Percentiles rank a stretch among this genome's conserved stretches.
Evolutionary conservation across 73 alveolate genomes (phyloP).

Genomic region (Loxodes magnus): DNA sequence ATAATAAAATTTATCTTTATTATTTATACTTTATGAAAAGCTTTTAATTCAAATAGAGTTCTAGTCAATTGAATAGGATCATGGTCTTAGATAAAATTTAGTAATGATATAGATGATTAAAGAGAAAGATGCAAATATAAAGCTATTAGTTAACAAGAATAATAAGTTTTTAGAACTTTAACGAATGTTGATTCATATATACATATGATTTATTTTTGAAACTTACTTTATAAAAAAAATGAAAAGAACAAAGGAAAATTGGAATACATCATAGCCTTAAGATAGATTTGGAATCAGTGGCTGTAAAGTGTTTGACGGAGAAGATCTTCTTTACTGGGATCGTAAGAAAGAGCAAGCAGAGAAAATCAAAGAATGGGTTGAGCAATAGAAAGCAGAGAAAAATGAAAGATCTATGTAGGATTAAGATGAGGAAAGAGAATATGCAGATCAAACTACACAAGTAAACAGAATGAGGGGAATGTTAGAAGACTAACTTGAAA

Average conservation of each 20-base stretch:
- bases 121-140: too few species aligned
- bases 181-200: too few species aligned
- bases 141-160: too few species aligned
- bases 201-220: too few species aligned
- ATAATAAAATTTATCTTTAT: too few species aligned
- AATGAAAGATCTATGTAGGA: neutral
- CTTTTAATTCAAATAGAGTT: too few species aligned
- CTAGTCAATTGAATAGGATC: too few species aligned
- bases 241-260: slow-evolving; percentile 10
- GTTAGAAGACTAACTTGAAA: slow-evolving; percentile 3
- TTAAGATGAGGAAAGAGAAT: slow-evolving; percentile 1
- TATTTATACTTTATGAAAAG: too few species aligned
- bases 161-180: too few species aligned
- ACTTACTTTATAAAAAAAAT: too few species aligned
- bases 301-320: slow-evolving; percentile 3
- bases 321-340: slow-evolving; percentile 8
- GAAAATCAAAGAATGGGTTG: slow-evolving; percentile 1
- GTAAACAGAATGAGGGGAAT: slow-evolving; percentile 2
- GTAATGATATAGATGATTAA: too few species aligned
- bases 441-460: slow-evolving; percentile 4
- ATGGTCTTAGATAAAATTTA: too few species aligned
- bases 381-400: slow-evolving; percentile 4
- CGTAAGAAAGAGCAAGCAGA: slow-evolving; percentile 4
- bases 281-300: slow-evolving; percentile 2
- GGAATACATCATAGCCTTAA: neutral